Conservation (phyloP, 805 yeast genomes). For the Lachancea thermotolerans region DNA sequence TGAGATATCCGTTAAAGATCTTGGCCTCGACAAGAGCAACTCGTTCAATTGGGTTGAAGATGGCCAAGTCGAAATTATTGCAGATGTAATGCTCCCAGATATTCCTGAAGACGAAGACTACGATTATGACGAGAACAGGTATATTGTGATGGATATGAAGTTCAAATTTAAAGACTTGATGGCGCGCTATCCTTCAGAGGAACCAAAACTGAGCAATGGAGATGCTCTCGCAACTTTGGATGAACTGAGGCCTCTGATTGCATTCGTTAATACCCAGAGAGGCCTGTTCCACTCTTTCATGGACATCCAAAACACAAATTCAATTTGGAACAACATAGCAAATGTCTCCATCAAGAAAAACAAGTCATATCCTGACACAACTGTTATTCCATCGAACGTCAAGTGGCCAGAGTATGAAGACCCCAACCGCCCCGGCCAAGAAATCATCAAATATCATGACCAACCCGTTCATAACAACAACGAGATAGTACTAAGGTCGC, state of each 20-base stretch:
- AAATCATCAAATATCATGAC: slow-evolving; percentile 34
- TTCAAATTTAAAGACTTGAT: slow-evolving; percentile 56
- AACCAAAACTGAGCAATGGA: slow-evolving; percentile 47
- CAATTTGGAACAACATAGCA: slow-evolving; percentile 20
- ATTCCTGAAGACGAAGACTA: slow-evolving; percentile 27
- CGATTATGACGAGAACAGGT: slow-evolving; percentile 31
- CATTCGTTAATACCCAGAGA: slow-evolving; percentile 50
- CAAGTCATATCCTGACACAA: slow-evolving; percentile 25
- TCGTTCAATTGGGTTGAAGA: slow-evolving; percentile 66
- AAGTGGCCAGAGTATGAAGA: slow-evolving; percentile 19
- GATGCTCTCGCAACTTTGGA: slow-evolving; percentile 52
- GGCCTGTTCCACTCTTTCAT: slow-evolving; percentile 16
- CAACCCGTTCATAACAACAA: slow-evolving; percentile 17
- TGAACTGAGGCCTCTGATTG: slow-evolving; percentile 53
- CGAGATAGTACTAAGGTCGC: slow-evolving; percentile 31
- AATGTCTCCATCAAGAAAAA: slow-evolving; percentile 25
- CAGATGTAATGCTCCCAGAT: slow-evolving; percentile 67
- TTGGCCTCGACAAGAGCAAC: slow-evolving; percentile 30
- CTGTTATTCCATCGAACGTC: slow-evolving; percentile 20
- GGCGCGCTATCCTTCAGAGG: slow-evolving; percentile 44
- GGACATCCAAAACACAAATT: slow-evolving; percentile 14
- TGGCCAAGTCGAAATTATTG: slow-evolving; percentile 62
- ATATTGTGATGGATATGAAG: slow-evolving; percentile 62
- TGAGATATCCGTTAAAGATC: slow-evolving; percentile 33
- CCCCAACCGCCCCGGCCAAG: slow-evolving; percentile 12